Percentiles rank a stretch among this genome's conserved stretches.
Evolutionary conservation across 192 early-diverging fungal species (phyloP).

Genomic region (Mortierella hygrophila): DNA sequence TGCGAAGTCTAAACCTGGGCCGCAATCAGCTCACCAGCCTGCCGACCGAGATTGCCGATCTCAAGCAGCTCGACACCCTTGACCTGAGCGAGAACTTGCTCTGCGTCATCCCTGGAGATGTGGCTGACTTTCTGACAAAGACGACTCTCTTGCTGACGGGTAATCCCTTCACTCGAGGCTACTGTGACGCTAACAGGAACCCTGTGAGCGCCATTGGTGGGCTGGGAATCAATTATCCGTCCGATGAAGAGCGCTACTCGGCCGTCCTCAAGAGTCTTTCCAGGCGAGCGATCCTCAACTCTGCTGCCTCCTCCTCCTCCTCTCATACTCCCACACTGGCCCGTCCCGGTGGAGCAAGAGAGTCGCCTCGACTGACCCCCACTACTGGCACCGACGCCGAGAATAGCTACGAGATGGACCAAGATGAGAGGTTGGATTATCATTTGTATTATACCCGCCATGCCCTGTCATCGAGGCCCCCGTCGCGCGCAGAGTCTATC

Average conservation of each 20-base stretch:
- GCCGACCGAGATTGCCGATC: slow-evolving; percentile 56
- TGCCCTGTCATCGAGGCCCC: slow-evolving; percentile 41
- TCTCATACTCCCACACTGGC: slow-evolving; percentile 24
- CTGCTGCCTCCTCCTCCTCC: slow-evolving; percentile 37
- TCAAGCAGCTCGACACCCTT: slow-evolving; percentile 61
- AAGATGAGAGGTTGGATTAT: slow-evolving; percentile 54
- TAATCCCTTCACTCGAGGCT: slow-evolving; percentile 63
- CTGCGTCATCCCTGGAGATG: slow-evolving; percentile 60
- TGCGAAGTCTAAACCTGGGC: slow-evolving; percentile 60
- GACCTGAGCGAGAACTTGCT: slow-evolving; percentile 67
- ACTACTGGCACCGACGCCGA: neutral
- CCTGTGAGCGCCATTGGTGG: slow-evolving; percentile 47
- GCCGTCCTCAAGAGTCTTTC: slow-evolving; percentile 52
- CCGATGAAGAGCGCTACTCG: slow-evolving; percentile 49
- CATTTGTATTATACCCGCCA: slow-evolving; percentile 58
- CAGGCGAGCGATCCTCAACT: slow-evolving; percentile 44
- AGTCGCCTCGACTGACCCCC: slow-evolving; percentile 19
- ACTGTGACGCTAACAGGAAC: slow-evolving; percentile 42
- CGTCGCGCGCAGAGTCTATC: slow-evolving; percentile 49
- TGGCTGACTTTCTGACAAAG: slow-evolving; percentile 58
- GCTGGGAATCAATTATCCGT: slow-evolving; percentile 30
- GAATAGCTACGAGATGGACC: slow-evolving; percentile 51
- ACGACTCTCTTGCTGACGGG: slow-evolving; percentile 65
- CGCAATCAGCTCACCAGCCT: slow-evolving; percentile 63
- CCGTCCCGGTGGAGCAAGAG: slow-evolving; percentile 6